These are phyloP conservation scores for Pichia sp. DNA, from an alignment of 1,139 yeast genomes.

Conservation along the genomic window DNA sequence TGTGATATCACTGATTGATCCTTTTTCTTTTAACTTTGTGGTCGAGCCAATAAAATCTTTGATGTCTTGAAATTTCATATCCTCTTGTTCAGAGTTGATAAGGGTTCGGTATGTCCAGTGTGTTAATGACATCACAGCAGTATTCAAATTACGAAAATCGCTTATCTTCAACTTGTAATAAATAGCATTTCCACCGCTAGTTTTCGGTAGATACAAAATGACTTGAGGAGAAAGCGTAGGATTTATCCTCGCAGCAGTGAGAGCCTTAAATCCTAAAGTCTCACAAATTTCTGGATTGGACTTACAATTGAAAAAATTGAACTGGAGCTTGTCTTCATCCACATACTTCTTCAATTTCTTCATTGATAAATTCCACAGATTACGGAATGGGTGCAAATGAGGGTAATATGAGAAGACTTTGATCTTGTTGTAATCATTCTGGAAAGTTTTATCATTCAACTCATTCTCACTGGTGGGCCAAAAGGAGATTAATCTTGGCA, in stretches of 20 bases:
- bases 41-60: conserved; percentile 39
- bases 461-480: conserved; percentile 54
- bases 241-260: conserved; percentile 21
- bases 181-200: conserved; percentile 36
- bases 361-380: conserved; percentile 55
- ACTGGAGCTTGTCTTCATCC: conserved; percentile 31
- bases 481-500: conserved; percentile 56
- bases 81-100: conserved; percentile 36
- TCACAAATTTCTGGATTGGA: conserved; percentile 48
- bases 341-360: conserved; percentile 43
- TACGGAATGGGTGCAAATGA: conserved; percentile 48
- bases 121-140: conserved; percentile 28
- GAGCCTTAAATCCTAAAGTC: conserved; percentile 42
- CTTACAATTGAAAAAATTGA: conserved; percentile 57
- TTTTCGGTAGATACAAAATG: conserved; percentile 40
- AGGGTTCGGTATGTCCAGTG: conserved; percentile 38
- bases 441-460: conserved; percentile 37
- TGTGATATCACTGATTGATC: conserved; percentile 22
- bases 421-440: conserved; percentile 28
- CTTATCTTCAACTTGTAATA: conserved; percentile 22
- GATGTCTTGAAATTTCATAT: conserved; percentile 39
- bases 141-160: conserved; percentile 13
- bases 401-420: conserved; percentile 44
- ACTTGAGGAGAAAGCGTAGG: conserved; percentile 28
- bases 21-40: conserved; percentile 34